Base-by-base conservation (phyloP, 2,329 filamentous ascomycete species). In the Calonectria honghensis region DNA sequence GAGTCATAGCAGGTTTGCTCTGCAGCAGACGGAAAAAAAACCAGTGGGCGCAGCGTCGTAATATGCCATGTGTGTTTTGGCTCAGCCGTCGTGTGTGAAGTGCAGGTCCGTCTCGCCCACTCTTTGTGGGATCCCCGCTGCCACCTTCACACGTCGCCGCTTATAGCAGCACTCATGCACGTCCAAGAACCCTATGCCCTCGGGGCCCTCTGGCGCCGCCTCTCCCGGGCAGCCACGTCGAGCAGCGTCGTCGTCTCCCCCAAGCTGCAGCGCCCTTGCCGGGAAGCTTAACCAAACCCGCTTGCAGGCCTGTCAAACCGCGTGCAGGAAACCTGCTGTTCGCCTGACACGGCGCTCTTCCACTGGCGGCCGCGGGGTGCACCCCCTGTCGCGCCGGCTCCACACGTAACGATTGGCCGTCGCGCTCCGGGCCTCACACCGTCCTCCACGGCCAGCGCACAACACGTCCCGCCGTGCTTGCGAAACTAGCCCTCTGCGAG, bases 401-500 rank as follows among this genome's bases (percentile, higher is more conserved):
- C 59, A 59, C 66, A 68, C 57, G 64, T 51, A 68, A 67, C 52
- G 37, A 76, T 76, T 76, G 74, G 74, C 68, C 65, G 41, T 59
- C 68, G 41, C 59, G 68, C 59, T 50, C 61, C 72, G 35, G 51
- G 39, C 35, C 74, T 72, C 72, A 52, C 68, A 74, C 70, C 31
- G 67, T 48, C 59, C 59, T 9, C 20, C 50, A 61, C 57, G 57
- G 63, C 50, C 72, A 65, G 45, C 71, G 74, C 73, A 65, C 39
- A 67, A 68, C 68, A 54, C 45, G 52, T 57, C 73, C 57, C 45
- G 50, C 31, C 54, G 24, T 48, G 45, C 45, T 50, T 37, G 52
- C 73, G 74, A 77, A 75, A 75, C 75, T 11, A 31, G 29, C 29
- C 70, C 70, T 75, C 41, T 75, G 59, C 75, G 70, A 63, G 37